phyloP scores from a whole-genome alignment of 257 asterid species.

The Penstemon davidsonii region DNA sequence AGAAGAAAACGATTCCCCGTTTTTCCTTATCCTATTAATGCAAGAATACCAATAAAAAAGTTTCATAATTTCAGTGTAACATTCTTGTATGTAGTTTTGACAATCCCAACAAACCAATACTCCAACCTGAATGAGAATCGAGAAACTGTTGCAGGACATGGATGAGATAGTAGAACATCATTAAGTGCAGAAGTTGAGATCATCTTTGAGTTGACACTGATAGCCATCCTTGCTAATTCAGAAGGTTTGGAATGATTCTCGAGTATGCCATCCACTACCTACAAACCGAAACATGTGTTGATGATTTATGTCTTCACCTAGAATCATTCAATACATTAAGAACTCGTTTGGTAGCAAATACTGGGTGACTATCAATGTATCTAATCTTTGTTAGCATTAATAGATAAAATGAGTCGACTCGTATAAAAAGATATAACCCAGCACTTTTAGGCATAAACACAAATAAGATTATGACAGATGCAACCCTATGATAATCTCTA shows the following conservation, averaged over 20 bases:
- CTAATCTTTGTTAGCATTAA: too few relatives aligned
- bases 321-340: neutral
- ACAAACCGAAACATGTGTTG: conserved; percentile 11
- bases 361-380: too few relatives aligned
- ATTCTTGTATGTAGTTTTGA: conserved; percentile 1
- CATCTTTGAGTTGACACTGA: conserved; percentile 61
- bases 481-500: too few relatives aligned
- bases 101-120: neutral
- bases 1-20: conserved; percentile 40
- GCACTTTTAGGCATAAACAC: too few relatives aligned
- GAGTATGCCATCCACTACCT: conserved; percentile 68
- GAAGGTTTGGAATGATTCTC: conserved; percentile 57
- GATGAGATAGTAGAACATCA: conserved; percentile 69
- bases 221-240: conserved; percentile 72
- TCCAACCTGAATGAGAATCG: conserved; percentile 66
- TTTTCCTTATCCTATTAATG: conserved; percentile 44
- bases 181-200: conserved; percentile 62
- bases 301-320: neutral
- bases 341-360: too few relatives aligned
- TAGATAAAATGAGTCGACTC: too few relatives aligned
- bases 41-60: conserved; percentile 16
- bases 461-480: too few relatives aligned
- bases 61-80: neutral
- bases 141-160: conserved; percentile 71
- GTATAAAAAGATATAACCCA: too few relatives aligned